Percentiles rank a stretch among this genome's conserved stretches.
These are phyloP conservation scores for Alternaria infectoria DNA, from an alignment of 2,329 filamentous ascomycete species.

Conservation along the genomic window DNA sequence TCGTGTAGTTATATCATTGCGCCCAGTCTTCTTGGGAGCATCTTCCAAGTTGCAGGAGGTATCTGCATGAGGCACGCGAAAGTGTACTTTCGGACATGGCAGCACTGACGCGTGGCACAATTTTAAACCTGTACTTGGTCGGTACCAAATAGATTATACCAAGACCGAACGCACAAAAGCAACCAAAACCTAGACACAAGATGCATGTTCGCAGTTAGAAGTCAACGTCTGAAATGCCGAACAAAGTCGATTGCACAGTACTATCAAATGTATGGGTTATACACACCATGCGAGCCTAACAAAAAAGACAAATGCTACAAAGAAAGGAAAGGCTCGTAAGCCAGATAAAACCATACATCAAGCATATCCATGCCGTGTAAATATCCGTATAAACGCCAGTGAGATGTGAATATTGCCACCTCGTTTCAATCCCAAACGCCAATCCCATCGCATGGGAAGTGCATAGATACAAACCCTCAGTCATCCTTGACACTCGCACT, in stretches of 20 bases:
- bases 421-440: neutral
- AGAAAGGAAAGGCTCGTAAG: neutral
- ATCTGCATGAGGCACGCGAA: neutral
- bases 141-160: neutral
- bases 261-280: neutral
- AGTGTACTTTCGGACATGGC: neutral
- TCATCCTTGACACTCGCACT: conserved; percentile 39
- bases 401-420: neutral
- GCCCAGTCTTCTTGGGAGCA: neutral
- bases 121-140: neutral
- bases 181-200: neutral
- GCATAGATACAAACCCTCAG: neutral
- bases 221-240: neutral
- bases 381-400: neutral
- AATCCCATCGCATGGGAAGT: neutral
- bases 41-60: neutral
- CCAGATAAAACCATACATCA: neutral
- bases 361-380: neutral
- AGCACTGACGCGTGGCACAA: neutral
- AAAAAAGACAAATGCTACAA: neutral
- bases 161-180: neutral
- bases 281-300: neutral
- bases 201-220: neutral
- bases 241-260: neutral
- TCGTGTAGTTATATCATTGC: neutral